Evolutionary conservation across 176 grass and related monocot species (phyloP).

Genomic region (Calamus simplicifolius): DNA sequence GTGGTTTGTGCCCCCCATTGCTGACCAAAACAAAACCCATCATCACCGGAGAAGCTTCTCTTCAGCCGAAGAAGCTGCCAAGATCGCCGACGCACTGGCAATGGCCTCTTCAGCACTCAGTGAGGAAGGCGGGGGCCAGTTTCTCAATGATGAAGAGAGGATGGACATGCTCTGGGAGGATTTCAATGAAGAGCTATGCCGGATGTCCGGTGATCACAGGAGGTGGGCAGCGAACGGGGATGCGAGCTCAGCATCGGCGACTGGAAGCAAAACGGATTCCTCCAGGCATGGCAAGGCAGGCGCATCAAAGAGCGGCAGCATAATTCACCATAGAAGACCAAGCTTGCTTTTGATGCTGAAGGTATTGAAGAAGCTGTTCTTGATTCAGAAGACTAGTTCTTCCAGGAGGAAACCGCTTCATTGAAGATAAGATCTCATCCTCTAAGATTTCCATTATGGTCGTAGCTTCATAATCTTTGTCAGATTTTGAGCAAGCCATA

Average conservation of each 20-base stretch:
- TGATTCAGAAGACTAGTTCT: constrained; percentile 23
- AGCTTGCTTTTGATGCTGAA: constrained; percentile 64
- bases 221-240: background rate
- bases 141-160: constrained; percentile 41
- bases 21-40: background rate
- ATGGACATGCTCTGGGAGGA: constrained; percentile 98
- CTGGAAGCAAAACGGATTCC: too few relatives aligned
- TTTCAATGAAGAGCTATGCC: constrained; percentile 79
- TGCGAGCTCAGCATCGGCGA: too few relatives aligned
- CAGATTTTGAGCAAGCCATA: background rate
- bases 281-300: background rate
- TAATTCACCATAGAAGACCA: constrained; percentile 40
- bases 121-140: constrained; percentile 13
- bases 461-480: background rate
- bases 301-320: constrained; percentile 14
- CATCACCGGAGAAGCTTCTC: constrained; percentile 30
- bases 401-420: constrained; percentile 19
- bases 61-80: constrained; percentile 12
- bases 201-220: background rate
- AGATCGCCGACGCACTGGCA: background rate
- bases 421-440: background rate
- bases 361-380: constrained; percentile 80
- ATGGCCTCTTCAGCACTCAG: background rate
- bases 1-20: constrained; percentile 43
- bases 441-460: background rate